Percentiles rank a stretch among this genome's conserved stretches.
Evolutionary conservation across 1,139 yeast species (phyloP).

Genomic region (Yamadazyma dendronema): DNA sequence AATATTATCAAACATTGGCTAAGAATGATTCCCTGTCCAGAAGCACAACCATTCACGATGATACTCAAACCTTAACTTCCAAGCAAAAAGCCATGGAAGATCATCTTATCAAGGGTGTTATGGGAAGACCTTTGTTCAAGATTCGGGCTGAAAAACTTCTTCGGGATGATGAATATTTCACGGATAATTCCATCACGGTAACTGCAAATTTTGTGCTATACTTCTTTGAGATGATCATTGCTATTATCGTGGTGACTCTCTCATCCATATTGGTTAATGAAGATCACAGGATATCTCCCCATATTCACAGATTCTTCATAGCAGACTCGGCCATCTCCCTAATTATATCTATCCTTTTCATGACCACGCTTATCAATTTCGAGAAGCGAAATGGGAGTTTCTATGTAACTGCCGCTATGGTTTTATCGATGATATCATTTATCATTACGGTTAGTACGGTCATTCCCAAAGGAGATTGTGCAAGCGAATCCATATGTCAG

Average conservation of each 20-base stretch:
- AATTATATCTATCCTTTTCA: slow-evolving; percentile 33
- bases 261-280: slow-evolving; percentile 25
- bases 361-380: slow-evolving; percentile 35
- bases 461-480: slow-evolving; percentile 24
- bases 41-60: slow-evolving; percentile 9
- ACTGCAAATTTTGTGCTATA: slow-evolving; percentile 34
- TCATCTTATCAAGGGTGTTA: slow-evolving; percentile 32
- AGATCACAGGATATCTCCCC: slow-evolving; percentile 23
- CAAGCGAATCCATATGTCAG: slow-evolving; percentile 23
- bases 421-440: slow-evolving; percentile 34
- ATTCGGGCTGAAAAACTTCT: slow-evolving; percentile 13
- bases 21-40: slow-evolving; percentile 7
- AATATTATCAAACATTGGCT: slow-evolving; percentile 11
- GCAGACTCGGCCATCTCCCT: slow-evolving; percentile 39
- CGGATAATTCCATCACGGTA: slow-evolving; percentile 21
- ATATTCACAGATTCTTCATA: slow-evolving; percentile 37
- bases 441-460: slow-evolving; percentile 28
- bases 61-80: slow-evolving; percentile 20
- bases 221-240: slow-evolving; percentile 33
- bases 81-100: slow-evolving; percentile 27
- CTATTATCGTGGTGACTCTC: slow-evolving; percentile 32
- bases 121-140: slow-evolving; percentile 34
- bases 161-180: slow-evolving; percentile 19
- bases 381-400: slow-evolving; percentile 45
- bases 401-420: slow-evolving; percentile 36